Base-by-base conservation (phyloP, 495 filamentous ascomycete genomes). In the Tetracladium setigerum region DNA sequence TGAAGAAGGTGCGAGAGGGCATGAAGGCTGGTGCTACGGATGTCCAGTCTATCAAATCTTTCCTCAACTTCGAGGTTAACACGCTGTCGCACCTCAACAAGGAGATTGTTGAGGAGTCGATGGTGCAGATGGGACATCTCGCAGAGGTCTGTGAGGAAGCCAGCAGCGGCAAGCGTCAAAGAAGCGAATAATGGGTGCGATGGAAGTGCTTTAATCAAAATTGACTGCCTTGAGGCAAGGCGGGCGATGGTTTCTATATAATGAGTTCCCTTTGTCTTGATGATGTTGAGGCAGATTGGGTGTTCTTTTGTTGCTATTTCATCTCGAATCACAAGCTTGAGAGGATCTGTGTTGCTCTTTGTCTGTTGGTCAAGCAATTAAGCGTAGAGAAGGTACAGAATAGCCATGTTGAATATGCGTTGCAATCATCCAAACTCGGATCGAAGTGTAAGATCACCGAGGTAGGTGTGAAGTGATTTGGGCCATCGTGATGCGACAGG, bases 21-120 rank as follows among this genome's bases (percentile, higher is more conserved):
- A 67, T 72, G 59, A 65, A 70, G 13, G 65, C 66, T 14, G 65
- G 57, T 7, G 64, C 67, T 24, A 64, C 54, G 12, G 49, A 60
- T 47, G 57, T 55, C 12, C 27, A 33, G 31, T 30, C 54, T 31
- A 60, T 60, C 48, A 60, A 57, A 38, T 39, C 41, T 0, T 60
- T 57, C 41, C 48, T 60, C 16, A 46, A 55, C 17, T 57, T 57
- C 32, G 57, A 60, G 46, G 55, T 60, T 33, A 40, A 43, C 1
- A 44, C 46, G 7, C 30, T 60, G n/a, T 27, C 37, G 34, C 65
- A 71, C 48, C 75, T 74, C 58, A 70, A 79, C 57, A 59, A 65
- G 10, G 74, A 81, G 50, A 70, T 81, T 34, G 63, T 81, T 5
- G 64, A 69, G 9, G 70, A 79, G 35, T 63, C 68, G 12, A 57